These are phyloP conservation scores for Penicillium sp. DNA, from an alignment of 2,329 filamentous ascomycete species.

Conservation along the genomic window DNA sequence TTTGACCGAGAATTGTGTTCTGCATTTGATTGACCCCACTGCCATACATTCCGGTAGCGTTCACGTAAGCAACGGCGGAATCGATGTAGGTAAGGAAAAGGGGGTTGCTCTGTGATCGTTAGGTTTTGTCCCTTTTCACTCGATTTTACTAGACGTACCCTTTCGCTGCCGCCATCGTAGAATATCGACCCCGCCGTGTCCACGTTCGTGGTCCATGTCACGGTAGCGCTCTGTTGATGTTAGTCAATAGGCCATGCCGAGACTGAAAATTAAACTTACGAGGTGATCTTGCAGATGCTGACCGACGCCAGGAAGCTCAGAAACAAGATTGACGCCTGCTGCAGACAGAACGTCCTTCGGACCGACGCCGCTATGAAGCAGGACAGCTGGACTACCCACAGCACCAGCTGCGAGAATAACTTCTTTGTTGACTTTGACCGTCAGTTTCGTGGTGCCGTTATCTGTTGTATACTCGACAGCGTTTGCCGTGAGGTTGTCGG, in stretches of 20 bases:
- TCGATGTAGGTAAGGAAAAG: conserved; percentile 33
- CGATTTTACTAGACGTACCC: conserved; percentile 18
- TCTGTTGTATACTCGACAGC: conserved; percentile 36
- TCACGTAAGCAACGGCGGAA: conserved; percentile 30
- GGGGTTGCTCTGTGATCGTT: conserved; percentile 21
- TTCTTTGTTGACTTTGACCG: conserved; percentile 30
- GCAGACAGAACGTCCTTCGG: conserved; percentile 47
- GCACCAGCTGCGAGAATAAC: conserved; percentile 50
- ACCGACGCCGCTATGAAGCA: conserved; percentile 64
- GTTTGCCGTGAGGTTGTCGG: conserved; percentile 30
- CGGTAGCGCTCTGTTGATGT: conserved; percentile 30
- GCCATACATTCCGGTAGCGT: conserved; percentile 25
- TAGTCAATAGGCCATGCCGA: not conserved
- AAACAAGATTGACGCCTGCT: conserved; percentile 48
- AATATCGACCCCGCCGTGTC: conserved; percentile 35
- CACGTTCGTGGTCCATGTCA: conserved; percentile 30
- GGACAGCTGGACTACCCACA: conserved; percentile 58
- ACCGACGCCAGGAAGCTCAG: conserved; percentile 51
- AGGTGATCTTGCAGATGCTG: conserved; percentile 56
- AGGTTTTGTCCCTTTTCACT: not conserved
- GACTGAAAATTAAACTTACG: conserved; percentile 13
- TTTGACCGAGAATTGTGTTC: conserved; percentile 15
- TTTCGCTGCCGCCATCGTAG: conserved; percentile 27
- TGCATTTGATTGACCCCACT: conserved; percentile 12
- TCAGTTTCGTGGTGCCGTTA: conserved; percentile 27